A percentile compares a stretch with the other conserved stretches of the same genome.
Evolutionary conservation across 441 rosid genomes (phyloP).

Genomic region (Theobroma grandiflorum): DNA sequence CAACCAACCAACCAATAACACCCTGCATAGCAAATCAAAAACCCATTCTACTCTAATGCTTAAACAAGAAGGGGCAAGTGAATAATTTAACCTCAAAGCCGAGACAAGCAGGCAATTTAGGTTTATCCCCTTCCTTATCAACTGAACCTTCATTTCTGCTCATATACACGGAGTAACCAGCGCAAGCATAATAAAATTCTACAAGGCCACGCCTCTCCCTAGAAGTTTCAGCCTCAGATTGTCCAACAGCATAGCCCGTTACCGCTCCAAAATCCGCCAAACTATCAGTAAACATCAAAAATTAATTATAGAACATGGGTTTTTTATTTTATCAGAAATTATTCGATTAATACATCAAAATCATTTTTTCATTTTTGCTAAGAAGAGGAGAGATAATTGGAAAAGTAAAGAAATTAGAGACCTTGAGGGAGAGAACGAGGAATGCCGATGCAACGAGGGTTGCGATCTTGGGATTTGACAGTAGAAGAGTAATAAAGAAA

Average conservation of each 20-base stretch:
- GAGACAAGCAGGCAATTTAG: conserved; percentile 62
- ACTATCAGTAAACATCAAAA: conserved; percentile 17
- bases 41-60: no score
- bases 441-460: conserved; percentile 83
- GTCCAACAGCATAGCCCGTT: conserved; percentile 55
- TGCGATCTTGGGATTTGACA: conserved; percentile 62
- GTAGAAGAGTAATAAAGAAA: conserved; percentile 63
- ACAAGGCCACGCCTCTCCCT: conserved; percentile 50
- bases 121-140: conserved; percentile 45
- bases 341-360: not conserved
- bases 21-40: no score
- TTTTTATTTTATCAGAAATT: not conserved
- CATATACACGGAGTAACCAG: conserved; percentile 62
- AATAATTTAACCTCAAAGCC: conserved; percentile 32
- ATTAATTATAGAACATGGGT: not conserved
- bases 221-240: conserved; percentile 56
- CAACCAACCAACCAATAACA: not conserved
- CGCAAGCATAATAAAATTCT: conserved; percentile 73
- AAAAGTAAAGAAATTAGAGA: conserved; percentile 17
- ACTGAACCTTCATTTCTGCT: conserved; percentile 46
- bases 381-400: no score
- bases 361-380: no score
- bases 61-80: no score
- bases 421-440: conserved; percentile 66
- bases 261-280: conserved; percentile 36